phyloP scores from a whole-genome alignment of 192 early-diverging fungal species.

The Coemansia sp. region DNA sequence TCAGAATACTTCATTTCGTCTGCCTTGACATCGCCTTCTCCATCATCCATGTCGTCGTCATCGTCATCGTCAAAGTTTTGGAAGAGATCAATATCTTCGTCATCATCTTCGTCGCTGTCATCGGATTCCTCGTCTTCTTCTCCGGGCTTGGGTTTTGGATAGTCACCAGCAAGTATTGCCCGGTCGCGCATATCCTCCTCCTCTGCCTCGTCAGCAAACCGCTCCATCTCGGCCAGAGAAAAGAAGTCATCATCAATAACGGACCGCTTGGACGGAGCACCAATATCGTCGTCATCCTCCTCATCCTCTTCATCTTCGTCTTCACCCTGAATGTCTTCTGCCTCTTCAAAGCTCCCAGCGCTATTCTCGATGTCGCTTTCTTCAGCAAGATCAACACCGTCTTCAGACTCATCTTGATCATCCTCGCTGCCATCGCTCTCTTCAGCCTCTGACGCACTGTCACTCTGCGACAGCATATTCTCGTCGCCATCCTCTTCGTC shows the following conservation, averaged over 20 bases:
- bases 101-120: constrained; percentile 36
- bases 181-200: constrained; percentile 50
- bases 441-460: constrained; percentile 42
- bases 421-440: constrained; percentile 26
- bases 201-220: constrained; percentile 79
- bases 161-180: constrained; percentile 55
- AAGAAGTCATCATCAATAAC: constrained; percentile 94
- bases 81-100: constrained; percentile 61
- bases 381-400: constrained; percentile 7
- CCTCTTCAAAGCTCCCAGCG: constrained; percentile 31
- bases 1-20: constrained; percentile 79
- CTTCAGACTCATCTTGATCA: constrained; percentile 20
- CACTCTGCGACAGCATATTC: constrained; percentile 1
- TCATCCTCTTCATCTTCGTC: constrained; percentile 50
- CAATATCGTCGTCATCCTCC: constrained; percentile 20
- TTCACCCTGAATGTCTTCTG: too few species aligned
- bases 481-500: constrained; percentile 26
- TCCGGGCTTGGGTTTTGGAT: constrained; percentile 48
- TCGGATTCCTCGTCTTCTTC: constrained; percentile 58
- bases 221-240: constrained; percentile 79
- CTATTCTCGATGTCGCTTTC: constrained; percentile 16
- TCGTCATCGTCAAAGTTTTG: constrained; percentile 56
- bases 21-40: constrained; percentile 54
- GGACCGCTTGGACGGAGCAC: constrained; percentile 42
- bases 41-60: constrained; percentile 63